phyloP scores from a whole-genome alignment of 2,329 filamentous ascomycete genomes.

The Fusarium praegraminearum region DNA sequence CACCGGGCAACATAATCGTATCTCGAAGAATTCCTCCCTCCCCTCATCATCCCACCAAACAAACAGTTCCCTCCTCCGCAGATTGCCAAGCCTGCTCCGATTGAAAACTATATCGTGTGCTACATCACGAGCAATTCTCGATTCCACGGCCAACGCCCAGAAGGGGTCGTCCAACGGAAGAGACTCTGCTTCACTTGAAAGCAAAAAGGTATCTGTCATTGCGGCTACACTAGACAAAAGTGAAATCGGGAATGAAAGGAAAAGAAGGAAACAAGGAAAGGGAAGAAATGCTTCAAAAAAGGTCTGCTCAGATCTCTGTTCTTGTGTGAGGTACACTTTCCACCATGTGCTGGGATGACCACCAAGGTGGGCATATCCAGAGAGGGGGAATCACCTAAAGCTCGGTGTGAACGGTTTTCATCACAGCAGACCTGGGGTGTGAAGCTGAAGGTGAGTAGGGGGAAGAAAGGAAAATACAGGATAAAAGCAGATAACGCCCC shows the following conservation, averaged over 20 bases:
- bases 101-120: conserved; percentile 64
- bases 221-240: conserved; percentile 49
- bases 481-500: neutral
- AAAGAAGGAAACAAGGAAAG: neutral
- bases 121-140: conserved; percentile 49
- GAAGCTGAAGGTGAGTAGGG: neutral
- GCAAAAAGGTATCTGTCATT: conserved; percentile 52
- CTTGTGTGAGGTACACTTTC: conserved; percentile 51
- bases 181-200: conserved; percentile 39
- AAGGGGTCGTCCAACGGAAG: neutral
- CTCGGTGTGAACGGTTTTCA: conserved; percentile 45
- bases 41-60: neutral
- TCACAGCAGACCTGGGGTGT: conserved; percentile 38
- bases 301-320: conserved; percentile 65
- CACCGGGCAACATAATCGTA: conserved; percentile 55
- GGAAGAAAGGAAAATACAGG: neutral
- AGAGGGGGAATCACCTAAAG: conserved; percentile 38
- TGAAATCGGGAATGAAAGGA: neutral
- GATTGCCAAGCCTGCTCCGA: conserved; percentile 59
- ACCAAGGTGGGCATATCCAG: conserved; percentile 21
- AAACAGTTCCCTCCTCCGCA: neutral
- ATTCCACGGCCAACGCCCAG: neutral
- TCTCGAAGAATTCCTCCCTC: conserved; percentile 19
- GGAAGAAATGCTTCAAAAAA: conserved; percentile 8
- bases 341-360: conserved; percentile 24